Conservation (phyloP, 140 eudicot species). For the Oenanthe javanica region DNA sequence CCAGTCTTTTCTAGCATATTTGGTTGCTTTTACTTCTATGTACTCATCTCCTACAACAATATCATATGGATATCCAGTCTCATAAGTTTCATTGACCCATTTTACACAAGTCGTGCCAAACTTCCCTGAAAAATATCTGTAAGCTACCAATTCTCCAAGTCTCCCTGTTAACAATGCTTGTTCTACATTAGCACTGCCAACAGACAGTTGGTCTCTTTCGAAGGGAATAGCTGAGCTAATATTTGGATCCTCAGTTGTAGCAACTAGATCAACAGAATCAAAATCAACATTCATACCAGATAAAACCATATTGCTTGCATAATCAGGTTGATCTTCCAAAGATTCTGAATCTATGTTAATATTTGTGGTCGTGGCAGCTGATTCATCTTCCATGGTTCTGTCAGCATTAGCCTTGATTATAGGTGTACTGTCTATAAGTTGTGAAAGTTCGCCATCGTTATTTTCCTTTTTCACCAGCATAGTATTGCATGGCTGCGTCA, state of each 20-base stretch:
- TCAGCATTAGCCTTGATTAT: constrained; percentile 19
- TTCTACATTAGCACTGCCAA: constrained; percentile 35
- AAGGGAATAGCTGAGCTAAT: constrained; percentile 11
- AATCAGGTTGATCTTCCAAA: constrained; percentile 12
- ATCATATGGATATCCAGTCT: constrained; percentile 70
- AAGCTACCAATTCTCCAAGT: constrained; percentile 43
- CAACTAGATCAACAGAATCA: constrained; percentile 18
- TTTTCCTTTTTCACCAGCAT: constrained; percentile 1
- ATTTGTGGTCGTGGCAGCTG: background rate
- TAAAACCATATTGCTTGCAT: background rate
- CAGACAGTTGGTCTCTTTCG: constrained; percentile 31
- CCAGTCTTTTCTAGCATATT: constrained; percentile 62
- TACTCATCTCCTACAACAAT: constrained; percentile 46
- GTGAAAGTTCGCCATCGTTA: constrained; percentile 11
- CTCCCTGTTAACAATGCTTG: constrained; percentile 52
- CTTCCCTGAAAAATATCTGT: constrained; percentile 23
- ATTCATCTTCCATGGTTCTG: constrained; percentile 27
- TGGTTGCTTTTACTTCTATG: constrained; percentile 83
- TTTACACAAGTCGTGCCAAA: constrained; percentile 17
- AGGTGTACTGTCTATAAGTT: constrained; percentile 20
- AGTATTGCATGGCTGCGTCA: constrained; percentile 20
- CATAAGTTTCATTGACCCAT: constrained; percentile 43
- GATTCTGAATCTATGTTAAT: constrained; percentile 12
- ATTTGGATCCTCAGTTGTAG: constrained; percentile 20
- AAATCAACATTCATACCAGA: constrained; percentile 14